Evolutionary conservation across 2,329 filamentous ascomycete species (phyloP), one percentile per base, ranked within the genome.

Genomic region (Lasiodiplodia theobromae): DNA sequence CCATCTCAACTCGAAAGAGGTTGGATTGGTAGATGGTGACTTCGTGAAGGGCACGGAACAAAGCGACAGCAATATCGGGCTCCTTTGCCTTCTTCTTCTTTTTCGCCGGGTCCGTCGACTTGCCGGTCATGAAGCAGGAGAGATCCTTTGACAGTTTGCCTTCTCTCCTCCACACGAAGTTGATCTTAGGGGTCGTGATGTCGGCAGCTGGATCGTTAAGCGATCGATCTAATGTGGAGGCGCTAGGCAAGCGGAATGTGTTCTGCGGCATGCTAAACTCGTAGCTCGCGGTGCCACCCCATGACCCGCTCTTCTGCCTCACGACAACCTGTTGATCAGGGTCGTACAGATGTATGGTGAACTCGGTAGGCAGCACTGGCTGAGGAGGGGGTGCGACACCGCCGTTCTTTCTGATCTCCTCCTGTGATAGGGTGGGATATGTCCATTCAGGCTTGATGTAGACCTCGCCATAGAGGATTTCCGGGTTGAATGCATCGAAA

Each of bases 21-120:
- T 98, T 98, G 5, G 95, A 92, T 79, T 99, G 92, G 82, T 98
- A 97, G 52, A 99, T 86, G 2, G 94, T 97, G 69, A 98, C 81
- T 73, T 94, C 92, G 72, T 88, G 90, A 31, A 90, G 84, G 72
- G 77, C 77, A 16, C 91, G 89, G 84, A 94, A 97, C 74, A 98
- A 87, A 2, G 93, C 94, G n/a, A 98, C 86, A 0, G 94, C 94
- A 73, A 98, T 98, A 80, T 98, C 96, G 0, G 96, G 95, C 77
- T 99, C 96, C 77, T 92, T 95, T 82, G 86, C 92, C 72, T 78
- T 78, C 83, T 92, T 89, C 72, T 85, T 92, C 80, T 90, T 92
- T 25, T 87, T 88, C 37, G 87, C 88, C 3, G 82, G 77, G 63
- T 87, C 85, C 0, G 91, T 87, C 14, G 88, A 91, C 77, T 90